These are phyloP conservation scores for Aspergillus sclerotialis DNA, from an alignment of 2,329 filamentous ascomycete genomes.

Conservation along the genomic window DNA sequence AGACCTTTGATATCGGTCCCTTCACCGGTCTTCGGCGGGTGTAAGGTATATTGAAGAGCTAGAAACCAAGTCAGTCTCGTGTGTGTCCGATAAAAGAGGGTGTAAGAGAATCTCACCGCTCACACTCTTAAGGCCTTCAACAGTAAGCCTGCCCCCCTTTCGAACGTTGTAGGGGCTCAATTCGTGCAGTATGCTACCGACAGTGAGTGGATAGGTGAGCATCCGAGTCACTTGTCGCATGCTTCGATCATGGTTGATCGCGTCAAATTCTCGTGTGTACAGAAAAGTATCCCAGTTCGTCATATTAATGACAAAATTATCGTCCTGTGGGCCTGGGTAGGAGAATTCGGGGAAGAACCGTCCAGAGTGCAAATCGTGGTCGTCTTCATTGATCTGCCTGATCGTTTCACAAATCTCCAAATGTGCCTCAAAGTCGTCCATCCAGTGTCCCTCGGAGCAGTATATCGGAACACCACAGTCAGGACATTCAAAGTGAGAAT, in stretches of 20 bases:
- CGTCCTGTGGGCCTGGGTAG: conserved; percentile 81
- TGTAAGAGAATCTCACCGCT: conserved; percentile 61
- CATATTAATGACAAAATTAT: conserved; percentile 92
- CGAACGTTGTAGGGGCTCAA: conserved; percentile 85
- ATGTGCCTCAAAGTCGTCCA: conserved; percentile 89
- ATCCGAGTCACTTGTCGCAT: conserved; percentile 91
- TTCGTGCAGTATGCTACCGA: conserved; percentile 88
- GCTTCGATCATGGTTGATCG: conserved; percentile 81
- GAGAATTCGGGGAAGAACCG: conserved; percentile 90
- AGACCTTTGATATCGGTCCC: conserved; percentile 70
- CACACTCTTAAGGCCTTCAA: conserved; percentile 87
- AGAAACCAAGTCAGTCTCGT: no score
- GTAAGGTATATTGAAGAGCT: conserved; percentile 89
- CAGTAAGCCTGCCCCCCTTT: conserved; percentile 66
- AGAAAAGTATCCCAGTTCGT: conserved; percentile 97
- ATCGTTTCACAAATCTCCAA: conserved; percentile 87
- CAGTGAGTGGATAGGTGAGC: conserved; percentile 86
- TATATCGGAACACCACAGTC: conserved; percentile 93
- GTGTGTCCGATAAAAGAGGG: no score
- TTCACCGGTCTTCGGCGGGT: conserved; percentile 74
- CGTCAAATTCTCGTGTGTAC: conserved; percentile 84
- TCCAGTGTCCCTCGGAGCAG: conserved; percentile 92
- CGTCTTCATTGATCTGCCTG: conserved; percentile 92
- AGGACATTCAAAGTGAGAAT: conserved; percentile 90
- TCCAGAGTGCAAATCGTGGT: conserved; percentile 87